Evolutionary conservation across 1,284 basidiomycete genomes (phyloP), one percentile per base, ranked within the genome.

Genomic region (Leucoagaricus sp.): DNA sequence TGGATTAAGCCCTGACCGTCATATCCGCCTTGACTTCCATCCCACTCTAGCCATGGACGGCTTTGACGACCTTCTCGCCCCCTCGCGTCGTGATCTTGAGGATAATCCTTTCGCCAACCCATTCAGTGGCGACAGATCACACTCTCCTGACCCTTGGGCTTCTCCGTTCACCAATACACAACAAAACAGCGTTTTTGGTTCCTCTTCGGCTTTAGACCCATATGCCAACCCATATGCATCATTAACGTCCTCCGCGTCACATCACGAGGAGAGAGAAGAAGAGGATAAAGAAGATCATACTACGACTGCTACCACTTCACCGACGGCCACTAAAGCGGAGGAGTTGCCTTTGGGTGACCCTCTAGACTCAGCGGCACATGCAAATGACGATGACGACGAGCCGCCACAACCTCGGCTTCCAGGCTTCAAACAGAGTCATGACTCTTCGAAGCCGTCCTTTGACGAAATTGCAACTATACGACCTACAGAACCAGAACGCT

Each of bases 51-150:
- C 48, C 60, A 87, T 87, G 85, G 85, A 85, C 66, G 75, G 80
- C 64, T 93, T 93, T 70, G 89, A 93, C 74, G 90, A 93, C 69
- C 72, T 92, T 46, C 76, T 93, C 21, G 77, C 77, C n/a, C 80
- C 82, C 52, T 85, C 87, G 28, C 79, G 81, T 57, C 75, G 73
- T 63, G 79, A 76, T 38, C 73, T 90, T 19, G 85, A 89, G 63
- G 80, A 83, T 58, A 92, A 93, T 63, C 89, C 89, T 0, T 92
- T 92, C 61, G 85, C 85, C 49, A 83, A 91, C 64, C 87, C 89
- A 1, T 92, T 91, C 65, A 75, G 79, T 21, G 80, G 81, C 58
- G 58, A 49, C 21, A 80, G 87, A 48, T 82, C 88, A 23, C 68
- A 71, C 63, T 91, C 89, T 17, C 88, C 88, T 51, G 89, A 93